These are phyloP conservation scores for Rhizophora mangle DNA, from an alignment of 345 rosid genomes.

Conservation along the genomic window DNA sequence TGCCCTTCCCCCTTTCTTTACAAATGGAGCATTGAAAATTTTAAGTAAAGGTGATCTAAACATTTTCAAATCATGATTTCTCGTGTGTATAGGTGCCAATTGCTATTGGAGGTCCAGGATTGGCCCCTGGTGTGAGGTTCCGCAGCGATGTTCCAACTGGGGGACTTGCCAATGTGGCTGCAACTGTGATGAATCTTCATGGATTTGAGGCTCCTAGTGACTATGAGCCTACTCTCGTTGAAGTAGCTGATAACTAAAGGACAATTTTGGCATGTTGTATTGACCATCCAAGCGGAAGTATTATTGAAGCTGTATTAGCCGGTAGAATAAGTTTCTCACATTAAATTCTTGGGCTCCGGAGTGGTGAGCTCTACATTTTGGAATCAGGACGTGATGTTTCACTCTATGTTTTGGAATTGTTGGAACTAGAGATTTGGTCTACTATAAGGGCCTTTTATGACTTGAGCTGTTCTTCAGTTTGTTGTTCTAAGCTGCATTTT, in stretches of 20 bases:
- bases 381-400: neutral
- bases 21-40: too few relatives aligned
- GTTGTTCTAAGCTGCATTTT: neutral
- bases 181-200: slow-evolving; percentile 93
- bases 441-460: too few relatives aligned
- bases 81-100: slow-evolving; percentile 60
- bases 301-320: neutral
- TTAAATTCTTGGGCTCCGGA: neutral
- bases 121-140: slow-evolving; percentile 60
- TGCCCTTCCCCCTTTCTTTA: too few relatives aligned
- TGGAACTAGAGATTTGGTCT: neutral
- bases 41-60: too few relatives aligned
- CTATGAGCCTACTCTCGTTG: slow-evolving; percentile 80
- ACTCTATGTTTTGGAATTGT: too few relatives aligned
- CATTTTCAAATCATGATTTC: neutral
- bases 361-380: neutral
- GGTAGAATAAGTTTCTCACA: slow-evolving; percentile 3
- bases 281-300: slow-evolving; percentile 11
- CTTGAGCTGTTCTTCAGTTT: too few relatives aligned
- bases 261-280: neutral
- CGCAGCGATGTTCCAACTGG: slow-evolving; percentile 58
- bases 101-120: slow-evolving; percentile 95
- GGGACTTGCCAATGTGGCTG: slow-evolving; percentile 94
- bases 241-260: slow-evolving; percentile 50
- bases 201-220: slow-evolving; percentile 80